Evolutionary conservation across 352 stramenopile species (phyloP).

Genomic region (Pythium volutum): DNA sequence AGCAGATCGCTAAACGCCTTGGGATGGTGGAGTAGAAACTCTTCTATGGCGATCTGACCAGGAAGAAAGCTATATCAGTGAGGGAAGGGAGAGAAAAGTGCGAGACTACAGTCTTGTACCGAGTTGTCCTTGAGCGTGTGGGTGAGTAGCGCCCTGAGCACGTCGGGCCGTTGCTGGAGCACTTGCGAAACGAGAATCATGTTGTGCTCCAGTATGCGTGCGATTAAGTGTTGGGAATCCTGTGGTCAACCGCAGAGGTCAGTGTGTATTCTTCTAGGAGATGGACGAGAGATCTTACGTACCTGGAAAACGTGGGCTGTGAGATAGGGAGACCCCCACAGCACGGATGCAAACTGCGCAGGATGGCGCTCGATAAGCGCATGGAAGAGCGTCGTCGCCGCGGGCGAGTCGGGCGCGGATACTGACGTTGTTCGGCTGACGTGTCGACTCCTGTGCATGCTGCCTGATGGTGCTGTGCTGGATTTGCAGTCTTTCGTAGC

Average conservation of each 20-base stretch:
- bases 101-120: conserved; percentile 22
- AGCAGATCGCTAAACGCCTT: conserved; percentile 57
- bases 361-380: conserved; percentile 57
- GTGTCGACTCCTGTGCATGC: not conserved
- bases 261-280: not conserved
- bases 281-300: not conserved
- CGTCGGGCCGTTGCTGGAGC: conserved; percentile 46
- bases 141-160: conserved; percentile 51
- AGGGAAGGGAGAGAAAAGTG: not conserved
- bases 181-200: conserved; percentile 61
- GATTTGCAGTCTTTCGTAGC: not conserved
- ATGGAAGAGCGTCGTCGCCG: conserved; percentile 38
- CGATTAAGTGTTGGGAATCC: conserved; percentile 54
- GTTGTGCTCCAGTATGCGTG: conserved; percentile 71
- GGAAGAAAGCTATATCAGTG: not conserved
- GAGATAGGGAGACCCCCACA: conserved; percentile 60
- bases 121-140: conserved; percentile 63
- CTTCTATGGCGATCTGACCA: conserved; percentile 48
- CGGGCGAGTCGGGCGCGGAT: not conserved
- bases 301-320: conserved; percentile 74
- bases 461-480: not conserved
- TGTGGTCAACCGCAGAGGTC: conserved; percentile 14
- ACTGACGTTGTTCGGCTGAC: not conserved
- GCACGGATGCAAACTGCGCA: conserved; percentile 46
- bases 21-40: conserved; percentile 65